Conservation (phyloP, 129 eudicot species). For the Arctium lappa region DNA sequence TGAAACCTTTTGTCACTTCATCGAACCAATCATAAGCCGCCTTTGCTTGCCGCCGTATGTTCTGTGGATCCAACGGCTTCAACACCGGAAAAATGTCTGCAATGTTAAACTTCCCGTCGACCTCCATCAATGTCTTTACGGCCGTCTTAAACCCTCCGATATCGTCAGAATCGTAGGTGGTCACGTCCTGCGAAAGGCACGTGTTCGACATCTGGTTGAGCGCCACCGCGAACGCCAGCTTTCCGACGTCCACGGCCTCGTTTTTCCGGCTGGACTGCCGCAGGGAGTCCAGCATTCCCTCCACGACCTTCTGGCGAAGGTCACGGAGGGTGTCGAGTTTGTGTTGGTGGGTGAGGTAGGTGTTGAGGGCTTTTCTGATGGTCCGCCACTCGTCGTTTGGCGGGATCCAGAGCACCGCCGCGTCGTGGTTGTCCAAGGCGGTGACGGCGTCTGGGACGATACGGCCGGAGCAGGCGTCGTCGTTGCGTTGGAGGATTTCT, state of each 20-base stretch:
- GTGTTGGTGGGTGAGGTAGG: slow-evolving; percentile 15
- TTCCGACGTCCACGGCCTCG: slow-evolving; percentile 28
- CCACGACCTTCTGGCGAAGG: slow-evolving; percentile 22
- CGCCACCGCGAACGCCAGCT: slow-evolving; percentile 29
- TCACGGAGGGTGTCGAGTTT: slow-evolving; percentile 25
- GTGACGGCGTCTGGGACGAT: slow-evolving; percentile 23
- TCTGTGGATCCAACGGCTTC: slow-evolving; percentile 10
- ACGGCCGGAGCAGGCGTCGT: slow-evolving; percentile 36
- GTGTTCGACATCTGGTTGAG: slow-evolving; percentile 46
- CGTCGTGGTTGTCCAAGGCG: slow-evolving; percentile 17
- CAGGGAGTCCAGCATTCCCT: slow-evolving; percentile 20
- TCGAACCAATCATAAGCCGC: slow-evolving; percentile 13
- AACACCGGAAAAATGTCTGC: slow-evolving; percentile 42
- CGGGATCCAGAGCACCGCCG: slow-evolving; percentile 34
- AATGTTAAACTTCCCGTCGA: slow-evolving; percentile 35
- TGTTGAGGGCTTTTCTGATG: slow-evolving; percentile 22
- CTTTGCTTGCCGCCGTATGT: slow-evolving; percentile 20
- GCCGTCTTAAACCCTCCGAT: slow-evolving; percentile 20
- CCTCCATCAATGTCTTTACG: slow-evolving; percentile 24
- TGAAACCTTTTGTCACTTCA: neutral
- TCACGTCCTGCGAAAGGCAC: slow-evolving; percentile 32
- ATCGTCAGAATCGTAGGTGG: slow-evolving; percentile 12
- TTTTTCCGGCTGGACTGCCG: neutral
- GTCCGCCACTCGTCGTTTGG: slow-evolving; percentile 34
- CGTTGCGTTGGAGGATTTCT: slow-evolving; percentile 41